Conservation (phyloP, 257 asterid species). For the Przewalskia tangutica region DNA sequence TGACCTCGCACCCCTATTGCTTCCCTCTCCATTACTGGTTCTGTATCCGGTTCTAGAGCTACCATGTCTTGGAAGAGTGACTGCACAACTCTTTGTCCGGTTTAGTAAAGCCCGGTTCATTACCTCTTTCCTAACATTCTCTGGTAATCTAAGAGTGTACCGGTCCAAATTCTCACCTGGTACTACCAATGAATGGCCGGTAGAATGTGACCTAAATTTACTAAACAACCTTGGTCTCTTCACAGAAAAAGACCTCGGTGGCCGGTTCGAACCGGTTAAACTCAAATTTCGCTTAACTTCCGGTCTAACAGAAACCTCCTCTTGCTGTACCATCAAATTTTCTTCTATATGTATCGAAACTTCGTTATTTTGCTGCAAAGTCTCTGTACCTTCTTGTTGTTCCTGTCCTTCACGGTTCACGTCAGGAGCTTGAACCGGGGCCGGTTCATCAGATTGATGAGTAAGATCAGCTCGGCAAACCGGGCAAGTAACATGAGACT, state of each 20-base stretch:
- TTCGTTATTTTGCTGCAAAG: constrained; percentile 17
- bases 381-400: neutral
- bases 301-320: neutral
- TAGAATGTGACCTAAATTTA: constrained; percentile 75
- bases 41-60: constrained; percentile 38
- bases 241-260: constrained; percentile 38
- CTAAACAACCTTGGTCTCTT: constrained; percentile 18
- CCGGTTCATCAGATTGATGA: constrained; percentile 23
- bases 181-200: constrained; percentile 75
- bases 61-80: constrained; percentile 26
- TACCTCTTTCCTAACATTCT: constrained; percentile 54
- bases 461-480: constrained; percentile 73
- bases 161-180: constrained; percentile 64
- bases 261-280: constrained; percentile 18
- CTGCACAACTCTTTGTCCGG: constrained; percentile 37
- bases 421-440: constrained; percentile 9
- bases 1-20: constrained; percentile 34
- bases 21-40: constrained; percentile 42
- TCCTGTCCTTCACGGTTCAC: neutral
- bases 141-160: constrained; percentile 61
- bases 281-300: constrained; percentile 24
- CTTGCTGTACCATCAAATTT: neutral
- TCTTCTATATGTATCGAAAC: constrained; percentile 28
- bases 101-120: constrained; percentile 51
- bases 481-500: constrained; percentile 81